phyloP scores from a whole-genome alignment of 352 stramenopile species.

The Globisporangium parvum region DNA sequence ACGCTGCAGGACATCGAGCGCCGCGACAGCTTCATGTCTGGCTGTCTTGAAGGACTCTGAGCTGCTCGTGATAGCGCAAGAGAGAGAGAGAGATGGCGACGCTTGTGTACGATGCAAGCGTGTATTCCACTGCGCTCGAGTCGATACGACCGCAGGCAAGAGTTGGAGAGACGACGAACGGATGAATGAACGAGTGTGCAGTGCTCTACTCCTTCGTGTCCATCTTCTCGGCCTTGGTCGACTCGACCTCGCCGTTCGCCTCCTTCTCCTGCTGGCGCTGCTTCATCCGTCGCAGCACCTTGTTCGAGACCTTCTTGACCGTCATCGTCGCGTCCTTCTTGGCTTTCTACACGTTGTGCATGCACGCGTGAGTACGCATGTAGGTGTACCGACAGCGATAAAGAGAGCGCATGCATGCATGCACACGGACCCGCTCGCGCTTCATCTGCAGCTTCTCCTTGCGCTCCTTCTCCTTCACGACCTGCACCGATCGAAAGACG shows the following conservation, averaged over 20 bases:
- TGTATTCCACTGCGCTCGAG: neutral
- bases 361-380: neutral
- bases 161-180: neutral
- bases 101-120: neutral
- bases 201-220: constrained; percentile 42
- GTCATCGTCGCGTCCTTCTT: constrained; percentile 40
- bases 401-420: neutral
- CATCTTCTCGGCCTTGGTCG: constrained; percentile 38
- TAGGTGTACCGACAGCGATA: neutral
- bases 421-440: constrained; percentile 41
- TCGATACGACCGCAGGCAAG: too few species aligned
- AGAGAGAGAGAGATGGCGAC: too few species aligned
- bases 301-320: constrained; percentile 71
- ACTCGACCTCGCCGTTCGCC: constrained; percentile 31
- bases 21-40: constrained; percentile 55
- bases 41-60: constrained; percentile 63
- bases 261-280: constrained; percentile 54
- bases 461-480: constrained; percentile 47
- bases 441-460: constrained; percentile 74
- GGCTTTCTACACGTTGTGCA: constrained; percentile 30
- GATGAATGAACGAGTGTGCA: too few species aligned
- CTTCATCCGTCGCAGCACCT: constrained; percentile 64
- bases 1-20: constrained; percentile 65
- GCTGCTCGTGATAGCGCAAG: neutral
- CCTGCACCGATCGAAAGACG: constrained; percentile 10